A percentile compares a stretch with the other conserved stretches of the same genome.
phyloP scores from a whole-genome alignment of 2,329 filamentous ascomycete species.

The Leptodontidium sp. region DNA sequence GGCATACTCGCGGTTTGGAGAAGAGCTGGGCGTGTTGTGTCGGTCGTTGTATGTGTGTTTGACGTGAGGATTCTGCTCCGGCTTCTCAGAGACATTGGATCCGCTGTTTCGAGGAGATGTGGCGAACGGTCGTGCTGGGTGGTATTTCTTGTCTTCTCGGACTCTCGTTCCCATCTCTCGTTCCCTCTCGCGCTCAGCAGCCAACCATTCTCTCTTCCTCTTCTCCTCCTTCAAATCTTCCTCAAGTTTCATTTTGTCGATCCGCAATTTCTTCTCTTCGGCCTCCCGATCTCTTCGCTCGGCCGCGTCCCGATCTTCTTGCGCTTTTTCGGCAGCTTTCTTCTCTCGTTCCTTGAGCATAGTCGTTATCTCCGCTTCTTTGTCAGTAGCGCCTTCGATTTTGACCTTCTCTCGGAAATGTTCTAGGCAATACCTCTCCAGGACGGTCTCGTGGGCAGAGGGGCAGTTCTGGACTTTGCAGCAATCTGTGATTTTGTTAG shows the following conservation, averaged over 20 bases:
- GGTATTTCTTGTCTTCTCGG: neutral
- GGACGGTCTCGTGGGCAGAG: neutral
- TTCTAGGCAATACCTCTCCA: neutral
- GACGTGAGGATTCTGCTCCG: neutral
- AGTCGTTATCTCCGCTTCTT: constrained; percentile 6
- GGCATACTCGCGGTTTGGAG: neutral
- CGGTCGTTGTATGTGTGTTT: neutral
- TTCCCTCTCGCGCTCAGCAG: neutral
- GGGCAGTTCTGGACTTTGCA: neutral
- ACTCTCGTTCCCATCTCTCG: neutral
- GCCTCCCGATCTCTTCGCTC: neutral
- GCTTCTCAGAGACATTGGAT: neutral
- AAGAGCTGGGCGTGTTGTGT: neutral
- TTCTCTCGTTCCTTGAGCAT: neutral
- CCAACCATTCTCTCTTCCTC: too few species aligned
- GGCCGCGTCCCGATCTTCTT: neutral
- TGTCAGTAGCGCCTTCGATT: neutral
- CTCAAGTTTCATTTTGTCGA: neutral
- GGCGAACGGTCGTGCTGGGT: neutral
- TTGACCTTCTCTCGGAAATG: neutral
- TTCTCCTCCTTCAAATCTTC: neutral
- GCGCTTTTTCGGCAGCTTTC: neutral
- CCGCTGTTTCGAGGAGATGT: neutral
- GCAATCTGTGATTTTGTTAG: neutral
- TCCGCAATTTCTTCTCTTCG: neutral